Evolutionary conservation across 2,329 filamentous ascomycete species (phyloP).

Genomic region (Leptoxyphium fumago): DNA sequence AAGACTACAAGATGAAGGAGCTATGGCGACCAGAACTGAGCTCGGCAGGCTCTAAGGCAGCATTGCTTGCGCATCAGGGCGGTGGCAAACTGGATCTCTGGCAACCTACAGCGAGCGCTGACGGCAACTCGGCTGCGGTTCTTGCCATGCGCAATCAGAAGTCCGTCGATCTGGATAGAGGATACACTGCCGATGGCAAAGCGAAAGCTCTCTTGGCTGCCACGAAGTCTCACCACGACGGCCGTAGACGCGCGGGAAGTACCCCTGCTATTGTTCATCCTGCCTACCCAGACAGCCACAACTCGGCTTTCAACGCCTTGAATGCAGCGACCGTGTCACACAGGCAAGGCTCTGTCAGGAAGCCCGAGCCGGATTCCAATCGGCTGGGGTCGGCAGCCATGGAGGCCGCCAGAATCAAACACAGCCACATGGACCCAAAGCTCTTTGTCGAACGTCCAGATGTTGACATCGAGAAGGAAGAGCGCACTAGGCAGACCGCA

Average conservation of each 20-base stretch:
- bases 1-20: constrained; percentile 47
- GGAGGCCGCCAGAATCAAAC: constrained; percentile 47
- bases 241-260: constrained; percentile 50
- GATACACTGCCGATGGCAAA: constrained; percentile 36
- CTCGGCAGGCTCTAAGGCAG: constrained; percentile 58
- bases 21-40: constrained; percentile 49
- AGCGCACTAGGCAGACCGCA: constrained; percentile 55
- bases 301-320: constrained; percentile 52
- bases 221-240: constrained; percentile 55
- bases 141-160: constrained; percentile 47
- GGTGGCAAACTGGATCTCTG: constrained; percentile 37
- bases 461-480: constrained; percentile 56
- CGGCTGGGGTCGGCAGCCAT: constrained; percentile 34
- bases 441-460: constrained; percentile 69
- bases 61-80: constrained; percentile 47
- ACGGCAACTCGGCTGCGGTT: constrained; percentile 54
- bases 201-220: constrained; percentile 61
- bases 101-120: constrained; percentile 33
- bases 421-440: constrained; percentile 53
- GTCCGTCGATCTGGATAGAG: constrained; percentile 31
- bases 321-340: constrained; percentile 59
- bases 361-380: constrained; percentile 19
- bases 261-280: constrained; percentile 30
- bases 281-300: constrained; percentile 41
- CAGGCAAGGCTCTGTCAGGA: constrained; percentile 21